Evolutionary conservation across 2,329 filamentous ascomycete species (phyloP).

Genomic region (Alternaria arborescens): DNA sequence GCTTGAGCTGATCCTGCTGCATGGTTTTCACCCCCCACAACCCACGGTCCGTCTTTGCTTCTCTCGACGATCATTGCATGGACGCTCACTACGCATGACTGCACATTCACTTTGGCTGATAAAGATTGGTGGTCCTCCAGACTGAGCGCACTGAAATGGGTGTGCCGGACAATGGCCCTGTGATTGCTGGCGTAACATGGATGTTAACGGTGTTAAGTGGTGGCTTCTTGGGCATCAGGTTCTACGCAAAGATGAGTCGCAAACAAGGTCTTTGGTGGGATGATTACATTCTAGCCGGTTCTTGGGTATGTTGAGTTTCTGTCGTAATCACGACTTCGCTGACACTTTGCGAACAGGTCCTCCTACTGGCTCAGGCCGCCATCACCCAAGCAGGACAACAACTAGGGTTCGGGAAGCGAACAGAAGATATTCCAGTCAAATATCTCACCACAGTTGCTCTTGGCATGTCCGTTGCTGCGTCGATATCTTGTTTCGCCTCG

Average conservation of each 20-base stretch:
- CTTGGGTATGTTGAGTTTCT: slow-evolving; percentile 29
- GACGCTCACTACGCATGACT: slow-evolving; percentile 2
- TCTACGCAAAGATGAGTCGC: slow-evolving; percentile 40
- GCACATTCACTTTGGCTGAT: neutral
- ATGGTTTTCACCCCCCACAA: neutral
- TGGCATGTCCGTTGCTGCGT: slow-evolving; percentile 25
- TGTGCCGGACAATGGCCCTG: slow-evolving; percentile 33
- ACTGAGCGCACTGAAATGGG: slow-evolving; percentile 16
- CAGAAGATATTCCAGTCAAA: slow-evolving; percentile 23
- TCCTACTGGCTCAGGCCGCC: slow-evolving; percentile 31
- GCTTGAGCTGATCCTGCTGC: slow-evolving; percentile 7
- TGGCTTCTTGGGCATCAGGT: slow-evolving; percentile 30
- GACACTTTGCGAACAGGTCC: slow-evolving; percentile 20
- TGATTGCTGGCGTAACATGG: slow-evolving; percentile 40
- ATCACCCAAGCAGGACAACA: slow-evolving; percentile 31
- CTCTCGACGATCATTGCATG: neutral
- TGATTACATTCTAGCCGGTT: slow-evolving; percentile 36
- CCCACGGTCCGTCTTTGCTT: neutral
- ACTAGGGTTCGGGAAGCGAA: slow-evolving; percentile 37
- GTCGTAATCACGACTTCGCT: neutral
- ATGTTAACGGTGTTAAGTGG: slow-evolving; percentile 32
- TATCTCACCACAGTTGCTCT: slow-evolving; percentile 28
- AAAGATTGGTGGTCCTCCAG: slow-evolving; percentile 8
- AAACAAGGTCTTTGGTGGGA: slow-evolving; percentile 42
- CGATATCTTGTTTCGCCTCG: slow-evolving; percentile 37